Conservation (phyloP, 2,329 filamentous ascomycete species). For the Fusarium sp. region DNA sequence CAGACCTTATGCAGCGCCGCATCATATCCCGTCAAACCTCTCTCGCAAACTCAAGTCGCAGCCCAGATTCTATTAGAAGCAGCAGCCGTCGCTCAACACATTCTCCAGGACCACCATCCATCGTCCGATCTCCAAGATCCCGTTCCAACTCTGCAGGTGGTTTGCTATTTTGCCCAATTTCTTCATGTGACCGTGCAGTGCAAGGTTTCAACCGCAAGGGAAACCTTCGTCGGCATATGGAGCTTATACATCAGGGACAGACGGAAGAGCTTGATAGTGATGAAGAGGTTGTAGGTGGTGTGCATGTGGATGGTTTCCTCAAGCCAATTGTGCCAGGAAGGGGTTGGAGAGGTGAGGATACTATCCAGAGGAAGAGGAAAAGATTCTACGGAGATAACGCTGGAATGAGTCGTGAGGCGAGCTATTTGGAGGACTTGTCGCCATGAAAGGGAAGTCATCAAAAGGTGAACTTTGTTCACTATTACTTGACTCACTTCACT, state of each 20-base stretch:
- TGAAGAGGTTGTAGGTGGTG: conserved; percentile 70
- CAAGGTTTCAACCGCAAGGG: conserved; percentile 53
- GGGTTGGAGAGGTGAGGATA: conserved; percentile 61
- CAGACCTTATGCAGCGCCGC: conserved; percentile 47
- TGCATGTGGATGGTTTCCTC: conserved; percentile 78
- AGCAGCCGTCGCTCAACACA: conserved; percentile 41
- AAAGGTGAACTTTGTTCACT: too few species aligned
- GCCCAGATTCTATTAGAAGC: conserved; percentile 41
- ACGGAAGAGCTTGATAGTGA: conserved; percentile 56
- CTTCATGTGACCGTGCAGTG: conserved; percentile 53
- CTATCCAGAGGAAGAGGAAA: conserved; percentile 47
- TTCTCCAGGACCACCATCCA: conserved; percentile 27
- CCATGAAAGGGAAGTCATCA: neutral
- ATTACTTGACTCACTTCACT: too few species aligned
- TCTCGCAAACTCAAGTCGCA: conserved; percentile 45
- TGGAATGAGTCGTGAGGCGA: conserved; percentile 26
- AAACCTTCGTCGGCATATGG: conserved; percentile 56
- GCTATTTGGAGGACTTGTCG: conserved; percentile 24
- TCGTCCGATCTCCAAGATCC: conserved; percentile 32
- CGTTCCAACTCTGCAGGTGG: conserved; percentile 51
- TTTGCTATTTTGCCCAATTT: conserved; percentile 54
- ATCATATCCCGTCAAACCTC: conserved; percentile 50
- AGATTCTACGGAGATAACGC: conserved; percentile 40
- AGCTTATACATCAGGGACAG: conserved; percentile 55
- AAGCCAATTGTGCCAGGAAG: conserved; percentile 63